These are phyloP conservation scores for Phyllosticta citriasiana DNA, from an alignment of 2,329 filamentous ascomycete species.

Conservation along the genomic window DNA sequence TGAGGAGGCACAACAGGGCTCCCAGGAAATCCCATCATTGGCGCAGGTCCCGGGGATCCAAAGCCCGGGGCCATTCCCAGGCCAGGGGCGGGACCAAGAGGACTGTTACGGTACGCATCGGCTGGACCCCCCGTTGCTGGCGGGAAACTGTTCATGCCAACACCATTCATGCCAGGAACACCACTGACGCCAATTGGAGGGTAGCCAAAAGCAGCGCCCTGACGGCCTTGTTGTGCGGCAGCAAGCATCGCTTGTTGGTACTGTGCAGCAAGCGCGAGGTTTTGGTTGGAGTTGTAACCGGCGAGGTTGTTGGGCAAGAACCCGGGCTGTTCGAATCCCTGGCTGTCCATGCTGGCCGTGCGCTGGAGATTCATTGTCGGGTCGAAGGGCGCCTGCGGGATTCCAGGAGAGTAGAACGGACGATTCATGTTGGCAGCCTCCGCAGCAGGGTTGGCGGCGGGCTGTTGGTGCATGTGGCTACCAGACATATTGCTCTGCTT, in stretches of 20 bases:
- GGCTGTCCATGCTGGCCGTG: constrained; percentile 40
- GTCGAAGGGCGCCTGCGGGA: constrained; percentile 26
- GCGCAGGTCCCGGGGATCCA: constrained; percentile 3
- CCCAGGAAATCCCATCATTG: constrained; percentile 8
- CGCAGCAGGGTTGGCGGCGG: background rate
- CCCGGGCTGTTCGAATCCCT: constrained; percentile 31
- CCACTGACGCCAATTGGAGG: constrained; percentile 8
- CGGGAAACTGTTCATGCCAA: constrained; percentile 8
- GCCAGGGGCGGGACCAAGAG: constrained; percentile 5
- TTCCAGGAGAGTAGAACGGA: constrained; percentile 23
- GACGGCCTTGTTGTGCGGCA: constrained; percentile 15
- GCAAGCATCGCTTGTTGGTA: constrained; percentile 48
- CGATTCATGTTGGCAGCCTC: constrained; percentile 21
- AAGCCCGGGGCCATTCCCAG: constrained; percentile 8
- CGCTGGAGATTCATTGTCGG: constrained; percentile 33
- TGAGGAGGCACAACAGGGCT: constrained; percentile 2
- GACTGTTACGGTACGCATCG: constrained; percentile 6
- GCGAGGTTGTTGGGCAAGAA: constrained; percentile 29
- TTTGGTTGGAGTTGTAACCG: constrained; percentile 22
- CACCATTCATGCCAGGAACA: constrained; percentile 1
- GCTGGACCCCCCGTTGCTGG: constrained; percentile 1
- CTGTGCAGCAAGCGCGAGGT: constrained; percentile 25
- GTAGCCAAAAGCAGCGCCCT: constrained; percentile 6
- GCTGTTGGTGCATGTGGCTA: constrained; percentile 5
- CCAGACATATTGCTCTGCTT: constrained; percentile 21